Evolutionary conservation across 2,329 filamentous ascomycete species (phyloP), one percentile per base, ranked within the genome.

Genomic region (Alternaria rosae): DNA sequence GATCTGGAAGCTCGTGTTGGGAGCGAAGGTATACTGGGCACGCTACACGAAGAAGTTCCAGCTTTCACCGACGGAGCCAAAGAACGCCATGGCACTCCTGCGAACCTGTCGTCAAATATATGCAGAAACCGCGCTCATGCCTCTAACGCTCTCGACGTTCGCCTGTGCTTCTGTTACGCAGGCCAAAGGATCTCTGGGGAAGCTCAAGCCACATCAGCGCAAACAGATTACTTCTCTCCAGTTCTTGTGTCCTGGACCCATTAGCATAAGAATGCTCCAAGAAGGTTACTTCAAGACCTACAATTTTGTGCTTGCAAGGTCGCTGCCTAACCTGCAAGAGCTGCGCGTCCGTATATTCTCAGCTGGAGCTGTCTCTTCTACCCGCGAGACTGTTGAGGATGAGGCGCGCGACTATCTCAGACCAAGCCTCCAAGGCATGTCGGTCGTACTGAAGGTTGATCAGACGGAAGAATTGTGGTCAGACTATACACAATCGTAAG

Each of bases 1-100:
- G 1, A 65, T 71, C 32, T 73, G 67, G 67, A 32, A 60, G 25
- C 43, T 62, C 17, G 65, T 44, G 1, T 56, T 73, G 17, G 68
- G 67, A 0, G 56, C 59, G 4, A 64, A 35, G 17, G 12, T 48
- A 3, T 64, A 59, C 53, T 17, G 41, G 6, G 3, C 15, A 6
- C 11, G 35, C 3, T 6, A 10, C 11, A 2, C 7, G 30, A 50
- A 15, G 6, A 9, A 4, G 3, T 10, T 48, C 17, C 1, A 3
- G 2, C 8, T 26, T 44, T 11, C 13, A 13, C 5, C 7, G 10
- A 6, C 11, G 7, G 6, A 43, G 4, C 30, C 38, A 3, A 28
- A 41, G 2, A 35, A 52, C 6, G 21, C 25, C 7, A 26, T 51
- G 6, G 26, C 52, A 12, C 64, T 67, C 35, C 42, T 67, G 6